Percentiles rank a stretch among this genome's conserved stretches.
phyloP scores from a whole-genome alignment of 192 early-diverging fungal genomes.

The Backusella luteola region DNA sequence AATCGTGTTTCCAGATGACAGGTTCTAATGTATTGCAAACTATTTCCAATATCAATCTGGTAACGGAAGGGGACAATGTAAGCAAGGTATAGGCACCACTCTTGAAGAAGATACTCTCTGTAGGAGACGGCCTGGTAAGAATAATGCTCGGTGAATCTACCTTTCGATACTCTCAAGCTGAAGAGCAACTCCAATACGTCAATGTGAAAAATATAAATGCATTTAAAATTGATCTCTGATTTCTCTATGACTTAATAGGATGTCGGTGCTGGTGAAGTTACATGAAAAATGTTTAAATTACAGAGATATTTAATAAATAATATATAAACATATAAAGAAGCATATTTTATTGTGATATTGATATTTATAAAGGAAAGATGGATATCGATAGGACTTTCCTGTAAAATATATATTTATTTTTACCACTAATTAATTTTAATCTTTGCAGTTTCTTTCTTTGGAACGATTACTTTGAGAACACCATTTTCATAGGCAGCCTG shows the following conservation, averaged over 20 bases:
- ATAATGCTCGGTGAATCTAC: neutral
- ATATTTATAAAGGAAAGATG: neutral
- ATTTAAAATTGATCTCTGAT: constrained; percentile 11
- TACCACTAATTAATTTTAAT: neutral
- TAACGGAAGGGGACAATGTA: neutral
- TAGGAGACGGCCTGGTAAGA: constrained; percentile 6
- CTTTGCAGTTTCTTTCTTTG: neutral
- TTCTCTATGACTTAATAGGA: neutral
- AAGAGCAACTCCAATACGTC: constrained; percentile 6
- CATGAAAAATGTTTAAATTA: neutral
- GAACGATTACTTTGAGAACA: neutral
- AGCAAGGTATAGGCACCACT: constrained; percentile 7
- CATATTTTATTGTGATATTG: neutral
- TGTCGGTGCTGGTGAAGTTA: neutral
- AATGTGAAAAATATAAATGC: constrained; percentile 2
- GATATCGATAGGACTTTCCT: neutral
- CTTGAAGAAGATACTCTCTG: constrained; percentile 8
- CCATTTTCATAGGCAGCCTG: constrained; percentile 4
- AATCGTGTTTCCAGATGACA: too few relatives aligned
- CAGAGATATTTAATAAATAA: too few relatives aligned
- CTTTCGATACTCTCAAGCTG: constrained; percentile 6
- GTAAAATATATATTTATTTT: neutral
- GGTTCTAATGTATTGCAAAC: neutral
- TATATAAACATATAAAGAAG: neutral
- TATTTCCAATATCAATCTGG: neutral